Base-by-base conservation (phyloP, 768 basidiomycete species). In the Hebeloma cylindrosporum region DNA sequence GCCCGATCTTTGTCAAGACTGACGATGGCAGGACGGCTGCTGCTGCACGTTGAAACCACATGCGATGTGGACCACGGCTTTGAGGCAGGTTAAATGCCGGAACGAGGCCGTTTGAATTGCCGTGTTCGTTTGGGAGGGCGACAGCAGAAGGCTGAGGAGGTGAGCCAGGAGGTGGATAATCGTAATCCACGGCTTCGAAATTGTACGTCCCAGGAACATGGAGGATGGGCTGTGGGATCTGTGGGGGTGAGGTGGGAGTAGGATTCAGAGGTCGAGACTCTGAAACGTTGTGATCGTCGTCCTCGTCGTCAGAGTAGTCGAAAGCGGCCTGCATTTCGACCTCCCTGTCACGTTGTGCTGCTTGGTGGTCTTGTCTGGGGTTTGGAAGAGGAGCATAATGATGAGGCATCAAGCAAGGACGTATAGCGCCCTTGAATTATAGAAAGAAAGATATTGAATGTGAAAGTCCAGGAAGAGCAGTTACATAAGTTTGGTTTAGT, bases 251-350 rank as follows among this genome's bases (percentile, higher is more conserved):
- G 8, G 65, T 61, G 7, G 67, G 51, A 7, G 46, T 49, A 26
- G 76, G 75, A 52, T 76, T 76, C 52, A 82, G 59, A 37, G 80
- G 83, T 25, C 66, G 76, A 14, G 74, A 73, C 61, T 79, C 79
- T 21, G 73, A 65, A 41, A 77, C 66, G 47, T 74, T 67, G 43
- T 73, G 61, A 23, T 76, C 71, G 53, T 78, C 79, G 46, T 80
- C 80, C 35, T 86, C 82, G 49, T 83, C 83, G 43, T 89, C 88
- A 3, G 80, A 77, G 53, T 88, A 85, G 61, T 84, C 83, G 53
- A 93, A 93, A 2, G 92, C 90, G 17, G 89, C 89, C 59, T 93
- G 85, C 78, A 93, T 82, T 70, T 92, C 72, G 23, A 59, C 62
- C 48, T 70, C 66, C 45, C 60, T 61, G 43, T 66, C 85, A 47